phyloP scores from a whole-genome alignment of 176 grass and related monocot genomes.

The Zizania latifolia region DNA sequence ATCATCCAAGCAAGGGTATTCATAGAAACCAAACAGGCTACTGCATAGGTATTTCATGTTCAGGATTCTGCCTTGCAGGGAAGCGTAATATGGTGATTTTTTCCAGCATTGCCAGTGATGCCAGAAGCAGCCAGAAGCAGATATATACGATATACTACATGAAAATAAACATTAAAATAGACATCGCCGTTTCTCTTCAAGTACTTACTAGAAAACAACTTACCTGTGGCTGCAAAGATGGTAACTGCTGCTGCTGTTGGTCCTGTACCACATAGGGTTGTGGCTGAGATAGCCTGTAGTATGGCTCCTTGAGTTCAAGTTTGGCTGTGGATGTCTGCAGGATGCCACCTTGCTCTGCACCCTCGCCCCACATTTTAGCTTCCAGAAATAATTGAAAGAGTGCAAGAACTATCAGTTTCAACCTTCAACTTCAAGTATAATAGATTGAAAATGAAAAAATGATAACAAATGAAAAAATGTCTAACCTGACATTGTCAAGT shows the following conservation, averaged over 20 bases:
- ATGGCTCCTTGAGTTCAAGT: conserved; percentile 94
- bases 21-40: neutral
- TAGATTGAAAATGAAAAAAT: neutral
- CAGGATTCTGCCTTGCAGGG: neutral
- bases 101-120: neutral
- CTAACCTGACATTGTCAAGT: conserved; percentile 89
- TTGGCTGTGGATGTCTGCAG: conserved; percentile 87
- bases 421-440: conserved; percentile 24
- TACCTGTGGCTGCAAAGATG: conserved; percentile 59
- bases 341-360: conserved; percentile 81
- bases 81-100: neutral
- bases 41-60: neutral
- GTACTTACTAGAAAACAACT: neutral
- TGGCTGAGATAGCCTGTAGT: conserved; percentile 89
- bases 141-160: neutral
- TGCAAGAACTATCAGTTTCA: conserved; percentile 4
- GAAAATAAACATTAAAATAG: neutral
- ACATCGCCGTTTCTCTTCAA: neutral
- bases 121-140: neutral
- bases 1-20: neutral
- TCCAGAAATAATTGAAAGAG: conserved; percentile 22
- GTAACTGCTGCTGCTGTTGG: conserved; percentile 50
- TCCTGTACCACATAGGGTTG: conserved; percentile 61
- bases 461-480: neutral
- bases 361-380: conserved; percentile 98